Conservation (phyloP, 176 grass and related monocot genomes). For the Oryza meyeriana region DNA sequence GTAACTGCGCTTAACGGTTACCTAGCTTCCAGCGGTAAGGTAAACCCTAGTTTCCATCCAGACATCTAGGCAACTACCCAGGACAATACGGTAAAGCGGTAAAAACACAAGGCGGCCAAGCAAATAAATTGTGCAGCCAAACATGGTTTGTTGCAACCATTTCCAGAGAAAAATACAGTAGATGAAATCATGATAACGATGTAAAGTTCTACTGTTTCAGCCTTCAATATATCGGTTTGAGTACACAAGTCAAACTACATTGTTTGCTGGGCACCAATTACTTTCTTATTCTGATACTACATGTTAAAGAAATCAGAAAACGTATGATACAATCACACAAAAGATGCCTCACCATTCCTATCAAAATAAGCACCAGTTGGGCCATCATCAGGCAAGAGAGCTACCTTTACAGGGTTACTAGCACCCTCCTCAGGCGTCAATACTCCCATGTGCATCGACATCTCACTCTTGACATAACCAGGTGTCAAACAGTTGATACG, state of each 20-base stretch:
- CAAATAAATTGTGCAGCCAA: background rate
- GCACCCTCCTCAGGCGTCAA: slow-evolving; percentile 57
- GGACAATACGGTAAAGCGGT: too few relatives aligned
- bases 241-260: background rate
- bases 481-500: slow-evolving; percentile 56
- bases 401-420: slow-evolving; percentile 56
- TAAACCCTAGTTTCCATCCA: too few relatives aligned
- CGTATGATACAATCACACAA: slow-evolving; percentile 25
- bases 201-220: background rate
- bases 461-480: slow-evolving; percentile 66
- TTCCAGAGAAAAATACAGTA: background rate
- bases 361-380: slow-evolving; percentile 61
- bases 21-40: too few relatives aligned
- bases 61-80: background rate
- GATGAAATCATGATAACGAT: too few relatives aligned
- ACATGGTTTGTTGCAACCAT: background rate
- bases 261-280: background rate
- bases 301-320: background rate
- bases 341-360: slow-evolving; percentile 42
- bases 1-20: too few relatives aligned
- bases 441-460: slow-evolving; percentile 47
- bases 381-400: slow-evolving; percentile 56
- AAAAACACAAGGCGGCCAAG: background rate
- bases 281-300: background rate
- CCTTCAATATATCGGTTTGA: background rate